Evolutionary conservation across 805 yeast genomes (phyloP), one percentile per base, ranked within the genome.

Genomic region (Lachancea dasiensis): DNA sequence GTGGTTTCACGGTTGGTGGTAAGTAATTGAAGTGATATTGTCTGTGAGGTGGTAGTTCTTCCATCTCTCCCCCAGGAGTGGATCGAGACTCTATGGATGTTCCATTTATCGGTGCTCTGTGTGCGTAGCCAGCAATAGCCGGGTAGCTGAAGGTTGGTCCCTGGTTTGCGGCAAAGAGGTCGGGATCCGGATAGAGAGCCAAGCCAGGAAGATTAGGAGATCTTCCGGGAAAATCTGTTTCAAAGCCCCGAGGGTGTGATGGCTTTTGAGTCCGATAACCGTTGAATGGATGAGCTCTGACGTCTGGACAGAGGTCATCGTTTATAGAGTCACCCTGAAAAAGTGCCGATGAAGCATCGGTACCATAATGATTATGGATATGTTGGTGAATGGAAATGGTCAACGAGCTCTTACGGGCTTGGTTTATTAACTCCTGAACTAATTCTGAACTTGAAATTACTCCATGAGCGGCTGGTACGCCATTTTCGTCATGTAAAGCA

Each of bases 361-460:
- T 14, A 9, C 38, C 68, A 58, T 81, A 80, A 59, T 83, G 87
- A 54, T 85, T 85, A 58, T 84, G 90, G 31, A 82, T 78, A 58
- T 85, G 95, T 56, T 86, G 95, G 60, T 86, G 95, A 15, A 86
- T 73, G 3, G 86, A 79, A 10, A 86, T 68, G 31, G 73, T 69
- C 29, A 82, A 62, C 14, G 73, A 69, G 47, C 74, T 69, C 34
- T 63, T 61, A 44, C 72, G 76, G 0, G 89, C 89, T 36, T 78
- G 69, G 24, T 73, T 72, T 6, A 83, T 68, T 7, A 83, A 58
- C 44, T 69, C 65, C 38, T 74, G 75, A 0, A 77, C 86, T 13
- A 73, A 52, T 24, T 72, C 78, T 40, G 75, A 72, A 15, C 69
- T 65, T 27, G 65, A 58, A 3, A 82, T 79, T 2, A 59, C 49